A percentile compares a stretch with the other conserved stretches of the same genome.
Evolutionary conservation across 2,329 filamentous ascomycete genomes (phyloP).

Genomic region (Orbilia quercus): DNA sequence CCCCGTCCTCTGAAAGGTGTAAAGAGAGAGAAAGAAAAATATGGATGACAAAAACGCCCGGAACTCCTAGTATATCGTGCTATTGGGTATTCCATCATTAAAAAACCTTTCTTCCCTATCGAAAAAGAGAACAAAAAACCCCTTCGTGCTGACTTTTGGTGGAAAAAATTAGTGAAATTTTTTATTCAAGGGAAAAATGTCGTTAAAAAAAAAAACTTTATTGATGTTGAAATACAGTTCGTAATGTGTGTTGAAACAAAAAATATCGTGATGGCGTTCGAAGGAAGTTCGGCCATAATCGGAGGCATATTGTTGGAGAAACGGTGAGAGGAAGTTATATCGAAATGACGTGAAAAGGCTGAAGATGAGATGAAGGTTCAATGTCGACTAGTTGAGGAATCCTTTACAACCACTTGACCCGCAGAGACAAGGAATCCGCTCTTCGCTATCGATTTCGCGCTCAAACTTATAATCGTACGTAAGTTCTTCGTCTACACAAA

Average conservation of each 20-base stretch:
- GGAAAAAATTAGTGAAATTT: slow-evolving; percentile 28
- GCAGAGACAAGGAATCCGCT: slow-evolving; percentile 96
- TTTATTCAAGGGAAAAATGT: slow-evolving; percentile 8
- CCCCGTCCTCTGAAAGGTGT: too few relatives aligned
- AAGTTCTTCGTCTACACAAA: slow-evolving; percentile 85
- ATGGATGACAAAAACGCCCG: slow-evolving; percentile 55
- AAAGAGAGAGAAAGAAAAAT: too few relatives aligned
- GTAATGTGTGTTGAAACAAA: slow-evolving; percentile 43
- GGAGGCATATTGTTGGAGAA: too few relatives aligned
- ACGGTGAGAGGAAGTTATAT: background rate
- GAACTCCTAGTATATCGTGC: slow-evolving; percentile 56
- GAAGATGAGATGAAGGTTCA: background rate
- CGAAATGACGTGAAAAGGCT: background rate
- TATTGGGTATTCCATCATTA: slow-evolving; percentile 56
- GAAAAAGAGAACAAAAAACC: slow-evolving; percentile 27
- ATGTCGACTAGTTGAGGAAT: slow-evolving; percentile 81
- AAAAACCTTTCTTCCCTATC: slow-evolving; percentile 42
- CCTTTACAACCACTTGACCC: slow-evolving; percentile 97
- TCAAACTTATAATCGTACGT: slow-evolving; percentile 99
- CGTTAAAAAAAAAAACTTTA: slow-evolving; percentile 13
- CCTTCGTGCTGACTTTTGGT: slow-evolving; percentile 44
- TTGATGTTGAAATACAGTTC: slow-evolving; percentile 53
- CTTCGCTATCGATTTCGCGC: slow-evolving; percentile 90
- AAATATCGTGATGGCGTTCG: background rate
- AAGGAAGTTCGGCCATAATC: too few relatives aligned